Base-by-base conservation (phyloP, 768 basidiomycete species). In the Boletus rubescentipes region DNA sequence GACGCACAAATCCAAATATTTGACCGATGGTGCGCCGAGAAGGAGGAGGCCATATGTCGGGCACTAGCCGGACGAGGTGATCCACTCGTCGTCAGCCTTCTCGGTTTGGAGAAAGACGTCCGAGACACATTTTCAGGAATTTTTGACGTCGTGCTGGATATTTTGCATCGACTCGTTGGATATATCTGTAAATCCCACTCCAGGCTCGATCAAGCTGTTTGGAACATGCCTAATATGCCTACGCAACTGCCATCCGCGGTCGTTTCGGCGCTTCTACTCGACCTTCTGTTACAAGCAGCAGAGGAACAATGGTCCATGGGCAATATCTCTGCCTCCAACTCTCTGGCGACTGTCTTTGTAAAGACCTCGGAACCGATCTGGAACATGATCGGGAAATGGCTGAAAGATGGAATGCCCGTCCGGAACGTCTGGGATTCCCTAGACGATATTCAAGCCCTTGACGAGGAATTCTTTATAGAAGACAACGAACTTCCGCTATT, bases 401-500 rank as follows among this genome's bases (percentile, higher is more conserved):
- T 93, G 48, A 78, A 75, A 43, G 78, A 86, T 59, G 91, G 91
- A 1, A 88, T 88, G 84, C 83, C 83, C 5, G 63, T 78, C 10
- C 75, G 53, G 68, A 73, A 41, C 51, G 71, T 53, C 61, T 74
- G 52, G 67, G 61, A 67, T 29, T 38, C 51, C 15, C 46, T 57
- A 23, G 59, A 67, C 15, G 57, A 59, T 16, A 53, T 43, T 35
- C 61, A 42, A 49, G 48, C 56, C 39, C 73, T 86, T 2, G 84
- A 86, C 18, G 85, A 86, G 11, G 91, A 93, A 62, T 91, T 91
- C 70, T 92, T 93, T 68, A 82, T 93, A 42, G 86, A 88, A 62
- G 80, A 81, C 55, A 89, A 80, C 61, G 85, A 83, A 18, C 73
- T 89, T 40, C 79, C 79, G 2, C 64, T 86, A 20, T 57, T 83